Evolutionary conservation across 768 basidiomycete genomes (phyloP).

Genomic region (Saitozyma podzolica): DNA sequence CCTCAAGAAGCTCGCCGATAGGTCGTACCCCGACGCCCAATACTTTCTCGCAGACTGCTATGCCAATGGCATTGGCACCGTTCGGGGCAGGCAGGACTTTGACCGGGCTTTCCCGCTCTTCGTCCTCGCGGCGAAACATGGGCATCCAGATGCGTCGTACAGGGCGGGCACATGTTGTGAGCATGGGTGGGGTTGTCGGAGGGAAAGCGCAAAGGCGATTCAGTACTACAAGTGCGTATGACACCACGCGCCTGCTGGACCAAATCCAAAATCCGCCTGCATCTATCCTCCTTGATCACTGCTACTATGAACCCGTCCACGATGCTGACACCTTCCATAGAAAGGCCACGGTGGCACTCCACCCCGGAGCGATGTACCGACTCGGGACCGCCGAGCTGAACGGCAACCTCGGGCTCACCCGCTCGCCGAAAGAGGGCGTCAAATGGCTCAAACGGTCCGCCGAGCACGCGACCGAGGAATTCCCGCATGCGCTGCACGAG

Average conservation of each 20-base stretch:
- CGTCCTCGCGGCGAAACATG: constrained; percentile 92
- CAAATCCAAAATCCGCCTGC: neutral
- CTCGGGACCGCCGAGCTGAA: constrained; percentile 95
- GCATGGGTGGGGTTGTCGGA: constrained; percentile 96
- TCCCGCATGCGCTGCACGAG: constrained; percentile 94
- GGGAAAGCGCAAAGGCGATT: constrained; percentile 86
- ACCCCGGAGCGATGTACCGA: constrained; percentile 95
- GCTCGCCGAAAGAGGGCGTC: constrained; percentile 90
- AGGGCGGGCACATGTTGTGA: constrained; percentile 97
- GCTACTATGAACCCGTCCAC: too few relatives aligned
- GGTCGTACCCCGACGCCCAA: constrained; percentile 90
- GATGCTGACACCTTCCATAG: constrained; percentile 33
- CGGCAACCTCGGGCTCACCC: constrained; percentile 82
- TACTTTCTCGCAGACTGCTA: constrained; percentile 99
- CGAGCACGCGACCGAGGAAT: constrained; percentile 82
- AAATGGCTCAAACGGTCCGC: constrained; percentile 98
- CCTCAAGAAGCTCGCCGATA: constrained; percentile 86
- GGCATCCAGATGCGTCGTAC: constrained; percentile 92
- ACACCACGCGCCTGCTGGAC: neutral
- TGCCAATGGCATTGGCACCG: constrained; percentile 94
- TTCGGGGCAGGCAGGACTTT: constrained; percentile 88
- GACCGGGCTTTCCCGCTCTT: constrained; percentile 96
- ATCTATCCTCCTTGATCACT: too few relatives aligned
- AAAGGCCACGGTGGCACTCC: constrained; percentile 85
- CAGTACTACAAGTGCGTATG: constrained; percentile 70